Evolutionary conservation across 352 stramenopile species (phyloP), one percentile per base, ranked within the genome.

Genomic region (Hyaloperonospora brassicae): DNA sequence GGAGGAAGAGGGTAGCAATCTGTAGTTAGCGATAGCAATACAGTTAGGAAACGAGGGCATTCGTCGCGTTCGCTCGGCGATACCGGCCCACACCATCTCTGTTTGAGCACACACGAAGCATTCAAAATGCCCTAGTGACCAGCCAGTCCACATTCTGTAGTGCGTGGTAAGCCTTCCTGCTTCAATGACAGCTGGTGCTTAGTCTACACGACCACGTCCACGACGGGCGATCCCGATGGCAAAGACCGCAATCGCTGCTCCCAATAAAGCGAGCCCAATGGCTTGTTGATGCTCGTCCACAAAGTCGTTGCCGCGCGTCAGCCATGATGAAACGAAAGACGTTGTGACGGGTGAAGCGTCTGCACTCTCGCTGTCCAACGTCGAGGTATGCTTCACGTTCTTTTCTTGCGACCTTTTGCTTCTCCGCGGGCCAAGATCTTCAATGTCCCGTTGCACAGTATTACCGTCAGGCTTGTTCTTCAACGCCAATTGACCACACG

Each of bases 401-500:
- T 62, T 64, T 21, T 47, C 27, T 31, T 31, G 56, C 24, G 54
- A 35, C 9, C 24, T 53, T 55, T 61, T 70, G 5, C 48, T 68
- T 40, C 65, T 66, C 59, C 60, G 59, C 11, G 52, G 35, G 17
- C 82, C 68, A 22, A 84, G 36, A 55, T 90, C 79, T 50, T 90
- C 79, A 53, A 90, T 90, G 31, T 90, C 79, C 6, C 68, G 63
- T 27, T 73, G 61, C 0, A 23, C 41, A 7, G 34, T 47, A 1
- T 40, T 61, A 1, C 40, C 43, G n/a, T 80, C 65, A 9, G 51
- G 46, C 44, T 87, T 85, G 61, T 62, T 85, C 65, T 96, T 89
- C 34, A 98, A 77, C n/a, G 85, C 86, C 34, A 98, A 76, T 55
- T 98, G 95, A 12, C 95, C 95, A 62, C 95, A 98, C 4, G 95